Conservation (phyloP, 495 filamentous ascomycete species). For the Neurospora africana region DNA sequence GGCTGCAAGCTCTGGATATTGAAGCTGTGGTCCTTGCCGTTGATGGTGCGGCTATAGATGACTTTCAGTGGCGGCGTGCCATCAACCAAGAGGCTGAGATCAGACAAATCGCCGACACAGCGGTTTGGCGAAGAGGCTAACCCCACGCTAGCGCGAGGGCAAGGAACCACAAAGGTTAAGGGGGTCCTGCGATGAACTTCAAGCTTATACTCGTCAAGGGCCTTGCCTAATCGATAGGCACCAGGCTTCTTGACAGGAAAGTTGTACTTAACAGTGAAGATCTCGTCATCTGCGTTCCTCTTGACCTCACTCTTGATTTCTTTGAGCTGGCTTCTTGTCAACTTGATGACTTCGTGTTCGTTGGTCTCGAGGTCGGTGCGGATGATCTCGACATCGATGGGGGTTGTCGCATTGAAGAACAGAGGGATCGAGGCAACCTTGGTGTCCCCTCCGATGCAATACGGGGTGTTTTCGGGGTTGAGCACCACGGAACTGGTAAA, state of each 20-base stretch:
- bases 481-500: constrained; percentile 62
- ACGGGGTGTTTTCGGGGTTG: constrained; percentile 65
- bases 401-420: constrained; percentile 83
- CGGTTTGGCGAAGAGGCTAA: constrained; percentile 49
- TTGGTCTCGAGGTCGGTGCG: constrained; percentile 75
- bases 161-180: constrained; percentile 70
- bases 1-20: constrained; percentile 87
- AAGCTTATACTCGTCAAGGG: constrained; percentile 85
- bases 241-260: constrained; percentile 70
- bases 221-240: constrained; percentile 70
- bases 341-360: constrained; percentile 62
- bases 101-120: constrained; percentile 78
- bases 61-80: constrained; percentile 88
- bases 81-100: constrained; percentile 68
- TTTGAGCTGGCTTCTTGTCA: constrained; percentile 46
- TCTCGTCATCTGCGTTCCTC: constrained; percentile 35
- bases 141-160: constrained; percentile 66
- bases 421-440: constrained; percentile 64
- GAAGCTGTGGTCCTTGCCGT: constrained; percentile 60
- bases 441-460: constrained; percentile 61
- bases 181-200: constrained; percentile 70
- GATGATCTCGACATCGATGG: constrained; percentile 72
- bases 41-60: constrained; percentile 77
- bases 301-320: constrained; percentile 48
- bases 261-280: constrained; percentile 39